Evolutionary conservation across 2,329 filamentous ascomycete genomes (phyloP).

Genomic region (Fusarium praegraminearum): DNA sequence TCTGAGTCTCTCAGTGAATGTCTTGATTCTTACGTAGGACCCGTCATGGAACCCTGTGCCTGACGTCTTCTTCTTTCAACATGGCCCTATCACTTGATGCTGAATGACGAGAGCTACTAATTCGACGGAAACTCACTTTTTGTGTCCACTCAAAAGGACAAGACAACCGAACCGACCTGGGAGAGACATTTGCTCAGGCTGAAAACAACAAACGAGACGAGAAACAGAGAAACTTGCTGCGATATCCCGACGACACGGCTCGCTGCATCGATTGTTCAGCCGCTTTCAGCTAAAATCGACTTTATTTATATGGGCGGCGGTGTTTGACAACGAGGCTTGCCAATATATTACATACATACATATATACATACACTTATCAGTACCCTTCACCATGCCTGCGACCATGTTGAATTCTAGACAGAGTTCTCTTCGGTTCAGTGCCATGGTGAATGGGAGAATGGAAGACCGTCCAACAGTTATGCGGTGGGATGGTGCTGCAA

Average conservation of each 20-base stretch:
- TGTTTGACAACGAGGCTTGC: neutral
- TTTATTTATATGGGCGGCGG: slow-evolving; percentile 2
- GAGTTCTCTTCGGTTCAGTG: slow-evolving; percentile 45
- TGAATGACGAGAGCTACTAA: slow-evolving; percentile 15
- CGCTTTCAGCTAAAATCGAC: slow-evolving; percentile 9
- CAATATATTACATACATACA: neutral
- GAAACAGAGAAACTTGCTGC: slow-evolving; percentile 34
- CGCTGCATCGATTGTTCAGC: slow-evolving; percentile 26
- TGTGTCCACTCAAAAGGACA: slow-evolving; percentile 2
- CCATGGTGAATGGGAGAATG: slow-evolving; percentile 47
- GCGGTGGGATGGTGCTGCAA: slow-evolving; percentile 64
- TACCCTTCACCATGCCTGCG: neutral
- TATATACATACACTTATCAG: neutral
- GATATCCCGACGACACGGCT: slow-evolving; percentile 37
- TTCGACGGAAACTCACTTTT: neutral
- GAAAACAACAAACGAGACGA: slow-evolving; percentile 7
- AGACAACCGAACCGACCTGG: neutral
- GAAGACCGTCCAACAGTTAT: slow-evolving; percentile 50
- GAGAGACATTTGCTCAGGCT: slow-evolving; percentile 20
- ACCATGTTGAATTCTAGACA: slow-evolving; percentile 29
- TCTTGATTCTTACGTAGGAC: slow-evolving; percentile 20
- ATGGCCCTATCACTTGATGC: slow-evolving; percentile 22
- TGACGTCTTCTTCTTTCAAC: slow-evolving; percentile 24
- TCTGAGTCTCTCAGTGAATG: slow-evolving; percentile 8
- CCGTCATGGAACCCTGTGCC: slow-evolving; percentile 38